A percentile compares a stretch with the other conserved stretches of the same genome.
Evolutionary conservation across 768 basidiomycete genomes (phyloP).

Genomic region (Suillus subaureus): DNA sequence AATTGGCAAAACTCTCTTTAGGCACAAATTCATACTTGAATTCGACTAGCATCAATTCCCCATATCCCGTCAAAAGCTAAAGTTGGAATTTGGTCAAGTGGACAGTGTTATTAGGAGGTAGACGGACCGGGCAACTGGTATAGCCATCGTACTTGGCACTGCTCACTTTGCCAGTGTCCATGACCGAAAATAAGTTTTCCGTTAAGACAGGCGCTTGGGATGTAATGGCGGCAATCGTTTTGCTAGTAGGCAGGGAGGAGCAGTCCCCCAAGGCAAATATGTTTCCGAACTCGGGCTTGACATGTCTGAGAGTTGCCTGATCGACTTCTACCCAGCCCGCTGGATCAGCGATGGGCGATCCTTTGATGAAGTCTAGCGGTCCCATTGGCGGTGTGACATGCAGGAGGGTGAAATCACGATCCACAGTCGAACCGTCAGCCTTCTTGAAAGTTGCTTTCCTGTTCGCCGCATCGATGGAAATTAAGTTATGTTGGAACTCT

Average conservation of each 20-base stretch:
- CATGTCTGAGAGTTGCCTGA: conserved; percentile 77
- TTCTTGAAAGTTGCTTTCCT: conserved; percentile 86
- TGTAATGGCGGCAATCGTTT: conserved; percentile 94
- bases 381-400: conserved; percentile 95
- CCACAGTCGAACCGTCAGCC: conserved; percentile 65
- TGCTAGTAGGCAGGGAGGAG: conserved; percentile 90
- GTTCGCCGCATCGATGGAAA: conserved; percentile 67
- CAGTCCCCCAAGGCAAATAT: conserved; percentile 94
- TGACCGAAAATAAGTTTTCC: conserved; percentile 80
- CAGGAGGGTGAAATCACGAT: conserved; percentile 78
- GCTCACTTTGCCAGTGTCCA: conserved; percentile 72
- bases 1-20: conserved; percentile 77
- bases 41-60: conserved; percentile 84
- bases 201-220: conserved; percentile 88
- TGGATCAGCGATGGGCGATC: conserved; percentile 74
- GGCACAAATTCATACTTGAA: conserved; percentile 92
- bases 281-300: conserved; percentile 77
- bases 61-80: conserved; percentile 80
- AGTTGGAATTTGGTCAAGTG: conserved; percentile 9
- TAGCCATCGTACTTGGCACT: conserved; percentile 84
- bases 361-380: conserved; percentile 78
- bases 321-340: conserved; percentile 92
- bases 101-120: conserved; percentile 4
- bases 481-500: conserved; percentile 81
- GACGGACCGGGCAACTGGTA: conserved; percentile 80